Evolutionary conservation across 768 basidiomycete species (phyloP).

Genomic region (Podaxis mareebaensis): DNA sequence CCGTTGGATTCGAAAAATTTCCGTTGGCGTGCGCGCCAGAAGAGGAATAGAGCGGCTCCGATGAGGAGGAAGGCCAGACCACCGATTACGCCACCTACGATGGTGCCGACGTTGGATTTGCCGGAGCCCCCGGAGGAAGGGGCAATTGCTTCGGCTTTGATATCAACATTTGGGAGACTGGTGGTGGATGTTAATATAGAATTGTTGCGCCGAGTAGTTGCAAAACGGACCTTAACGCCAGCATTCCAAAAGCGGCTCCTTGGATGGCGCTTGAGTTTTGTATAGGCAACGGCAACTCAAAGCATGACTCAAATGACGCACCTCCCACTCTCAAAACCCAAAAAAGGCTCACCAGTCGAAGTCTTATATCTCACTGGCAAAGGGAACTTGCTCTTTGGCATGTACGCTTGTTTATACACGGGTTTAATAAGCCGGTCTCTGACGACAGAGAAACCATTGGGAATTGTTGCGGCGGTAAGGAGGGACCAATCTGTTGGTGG

Average conservation of each 20-base stretch:
- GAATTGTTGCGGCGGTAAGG: conserved; percentile 46
- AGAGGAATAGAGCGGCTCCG: background rate
- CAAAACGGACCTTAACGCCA: conserved; percentile 28
- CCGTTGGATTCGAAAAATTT: background rate
- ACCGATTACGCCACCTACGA: conserved; percentile 18
- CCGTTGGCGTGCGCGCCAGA: conserved; percentile 4
- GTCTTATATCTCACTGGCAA: conserved; percentile 29
- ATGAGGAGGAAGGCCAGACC: conserved; percentile 9
- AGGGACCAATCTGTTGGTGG: conserved; percentile 45
- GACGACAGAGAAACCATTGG: conserved; percentile 23
- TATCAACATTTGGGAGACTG: conserved; percentile 9
- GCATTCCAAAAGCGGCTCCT: conserved; percentile 32
- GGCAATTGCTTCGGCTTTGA: background rate
- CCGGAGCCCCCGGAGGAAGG: background rate
- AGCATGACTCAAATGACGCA: background rate
- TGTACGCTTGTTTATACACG: conserved; percentile 26
- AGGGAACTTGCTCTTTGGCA: conserved; percentile 18
- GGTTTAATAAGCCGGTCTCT: conserved; percentile 40
- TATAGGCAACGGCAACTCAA: background rate
- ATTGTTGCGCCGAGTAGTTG: background rate
- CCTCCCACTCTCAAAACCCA: conserved; percentile 16
- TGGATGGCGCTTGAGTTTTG: conserved; percentile 28
- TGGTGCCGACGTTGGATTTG: conserved; percentile 13
- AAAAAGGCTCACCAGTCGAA: conserved; percentile 19
- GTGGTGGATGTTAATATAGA: background rate